Conservation (phyloP, 2,329 filamentous ascomycete species). For the Colletotrichum liaoningense region DNA sequence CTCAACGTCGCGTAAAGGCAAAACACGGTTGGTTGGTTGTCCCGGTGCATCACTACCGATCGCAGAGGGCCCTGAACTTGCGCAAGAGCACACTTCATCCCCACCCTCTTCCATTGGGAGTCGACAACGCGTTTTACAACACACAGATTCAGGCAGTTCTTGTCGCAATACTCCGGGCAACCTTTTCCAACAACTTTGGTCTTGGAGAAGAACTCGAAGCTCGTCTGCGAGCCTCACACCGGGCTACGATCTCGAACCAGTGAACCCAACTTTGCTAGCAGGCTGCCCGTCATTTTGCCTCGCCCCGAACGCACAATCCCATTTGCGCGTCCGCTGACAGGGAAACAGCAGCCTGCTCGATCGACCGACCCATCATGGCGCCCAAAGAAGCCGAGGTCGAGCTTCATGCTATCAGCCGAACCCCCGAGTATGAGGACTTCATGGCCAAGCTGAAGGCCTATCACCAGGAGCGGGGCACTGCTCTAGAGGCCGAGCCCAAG, state of each 20-base stretch:
- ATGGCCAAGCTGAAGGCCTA: slow-evolving; percentile 79
- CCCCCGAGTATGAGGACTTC: slow-evolving; percentile 82
- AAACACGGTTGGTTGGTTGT: slow-evolving; percentile 30
- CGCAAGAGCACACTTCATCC: slow-evolving; percentile 21
- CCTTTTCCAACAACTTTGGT: neutral
- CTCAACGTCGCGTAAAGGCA: slow-evolving; percentile 32
- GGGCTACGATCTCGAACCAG: neutral
- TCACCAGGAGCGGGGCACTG: slow-evolving; percentile 82
- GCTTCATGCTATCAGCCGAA: slow-evolving; percentile 65
- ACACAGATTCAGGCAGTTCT: neutral
- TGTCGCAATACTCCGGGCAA: neutral
- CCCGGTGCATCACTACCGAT: slow-evolving; percentile 31
- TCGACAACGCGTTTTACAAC: neutral
- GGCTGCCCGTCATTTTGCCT: neutral
- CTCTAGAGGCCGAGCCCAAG: slow-evolving; percentile 83
- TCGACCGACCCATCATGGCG: slow-evolving; percentile 13
- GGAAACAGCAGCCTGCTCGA: neutral
- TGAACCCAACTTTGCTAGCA: neutral
- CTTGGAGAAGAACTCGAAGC: neutral
- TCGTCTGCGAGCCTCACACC: slow-evolving; percentile 5
- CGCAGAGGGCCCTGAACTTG: slow-evolving; percentile 30
- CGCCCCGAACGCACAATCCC: neutral
- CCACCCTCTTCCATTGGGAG: slow-evolving; percentile 1
- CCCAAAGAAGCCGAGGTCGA: slow-evolving; percentile 45
- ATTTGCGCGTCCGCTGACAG: neutral